A percentile compares a stretch with the other conserved stretches of the same genome.
Evolutionary conservation across 805 yeast genomes (phyloP).

Genomic region (Teunomyces tritomae): DNA sequence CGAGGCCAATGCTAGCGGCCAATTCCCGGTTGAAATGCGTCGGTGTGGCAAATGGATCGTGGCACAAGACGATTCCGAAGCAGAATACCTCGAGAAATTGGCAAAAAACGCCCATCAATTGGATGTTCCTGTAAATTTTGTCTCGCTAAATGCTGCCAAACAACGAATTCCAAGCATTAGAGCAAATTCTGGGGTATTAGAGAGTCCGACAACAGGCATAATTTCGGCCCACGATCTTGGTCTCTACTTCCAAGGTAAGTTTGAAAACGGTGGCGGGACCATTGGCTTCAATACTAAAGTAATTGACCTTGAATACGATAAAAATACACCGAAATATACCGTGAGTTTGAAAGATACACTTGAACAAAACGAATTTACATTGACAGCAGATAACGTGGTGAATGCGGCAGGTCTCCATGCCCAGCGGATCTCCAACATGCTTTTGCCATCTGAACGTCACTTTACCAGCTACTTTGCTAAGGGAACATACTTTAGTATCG

Average conservation of each 20-base stretch:
- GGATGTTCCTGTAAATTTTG: conserved; percentile 53
- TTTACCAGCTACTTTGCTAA: conserved; percentile 68
- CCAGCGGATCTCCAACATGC: conserved; percentile 63
- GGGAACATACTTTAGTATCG: conserved; percentile 74
- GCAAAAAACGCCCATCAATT: conserved; percentile 41
- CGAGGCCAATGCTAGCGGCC: conserved; percentile 37
- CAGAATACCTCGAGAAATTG: conserved; percentile 54
- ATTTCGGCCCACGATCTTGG: conserved; percentile 76
- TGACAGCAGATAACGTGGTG: conserved; percentile 57
- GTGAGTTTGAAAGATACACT: conserved; percentile 27
- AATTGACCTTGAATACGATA: conserved; percentile 30
- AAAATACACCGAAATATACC: conserved; percentile 18
- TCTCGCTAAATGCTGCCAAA: conserved; percentile 45
- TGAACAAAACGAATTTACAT: conserved; percentile 29
- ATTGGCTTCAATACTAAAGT: conserved; percentile 63
- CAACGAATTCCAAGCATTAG: conserved; percentile 61
- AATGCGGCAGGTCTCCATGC: conserved; percentile 84
- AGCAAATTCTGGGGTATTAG: conserved; percentile 60
- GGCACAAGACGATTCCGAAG: conserved; percentile 70
- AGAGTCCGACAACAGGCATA: conserved; percentile 83
- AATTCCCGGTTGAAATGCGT: conserved; percentile 46
- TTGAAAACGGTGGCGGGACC: conserved; percentile 63
- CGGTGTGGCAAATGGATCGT: conserved; percentile 85
- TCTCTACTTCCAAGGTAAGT: conserved; percentile 51
- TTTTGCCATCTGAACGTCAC: conserved; percentile 63